Base-by-base conservation (phyloP, 1,284 basidiomycete species). In the Cryptococcus depauperatus region DNA sequence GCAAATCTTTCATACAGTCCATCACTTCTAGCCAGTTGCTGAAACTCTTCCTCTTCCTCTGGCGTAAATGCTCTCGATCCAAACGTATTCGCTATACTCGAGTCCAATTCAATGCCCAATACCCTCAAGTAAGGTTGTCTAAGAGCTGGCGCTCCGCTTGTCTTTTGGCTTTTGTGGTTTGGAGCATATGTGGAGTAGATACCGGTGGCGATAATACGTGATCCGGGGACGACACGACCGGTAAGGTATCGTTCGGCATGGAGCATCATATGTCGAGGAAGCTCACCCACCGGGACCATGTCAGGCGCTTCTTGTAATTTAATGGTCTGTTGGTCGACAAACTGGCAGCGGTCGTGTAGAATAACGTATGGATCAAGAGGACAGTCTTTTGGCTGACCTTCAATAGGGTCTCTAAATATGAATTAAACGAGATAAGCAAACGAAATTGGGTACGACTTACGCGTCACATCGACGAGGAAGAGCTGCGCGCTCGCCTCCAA, bases 271-370 rank as follows among this genome's bases (percentile, higher is more conserved):
- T 98, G 95, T 34, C 92, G 75, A 4, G 95, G 95, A 37, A 99
- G 76, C 65, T 99, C 95, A 75, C 95, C 95, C 19, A 98, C 91
- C 2, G 95, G 95, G 0, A 99, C 95, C 90, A 97, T 96, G 68
- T 99, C 95, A 0, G 95, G 95, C 6, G 93, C 92, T 72, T 99
- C 95, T 70, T 99, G 95, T 13, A 99, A 78, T 70, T 99, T 99
- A 59, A 99, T 78, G 6, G 82, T 87, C 71, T 99, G 95, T 59
- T 92, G 88, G 67, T 99, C 95, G 23, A 93, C 84, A 66, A 98
- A 99, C 4, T 79, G 75, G 43, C 90, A 98, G 69, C 90, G 88
- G 44, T 91, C 86, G 70, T 99, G 95, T 10, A 98, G 76, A 59
- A 99, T 95, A 38, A 93, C 77, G 71, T 91, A 99, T 0, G 95